Conservation (phyloP, 2,329 filamentous ascomycete species). For the Westerdykella aurantiaca region DNA sequence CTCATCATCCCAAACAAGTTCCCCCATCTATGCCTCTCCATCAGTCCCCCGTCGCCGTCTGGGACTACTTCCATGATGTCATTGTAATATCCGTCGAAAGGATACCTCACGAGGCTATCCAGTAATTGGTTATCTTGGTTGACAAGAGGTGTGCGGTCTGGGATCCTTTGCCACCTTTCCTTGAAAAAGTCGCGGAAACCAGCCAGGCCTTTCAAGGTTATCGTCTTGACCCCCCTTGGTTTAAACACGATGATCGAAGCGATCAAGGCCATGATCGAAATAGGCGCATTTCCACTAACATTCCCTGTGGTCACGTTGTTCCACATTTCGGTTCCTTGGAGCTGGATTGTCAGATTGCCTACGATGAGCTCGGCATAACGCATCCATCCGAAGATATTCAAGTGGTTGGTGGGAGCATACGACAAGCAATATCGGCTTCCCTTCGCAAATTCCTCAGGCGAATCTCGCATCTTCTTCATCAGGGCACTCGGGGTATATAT, state of each 20-base stretch:
- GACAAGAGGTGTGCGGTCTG: slow-evolving; percentile 1
- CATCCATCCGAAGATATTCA: slow-evolving; percentile 2
- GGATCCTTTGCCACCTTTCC: slow-evolving; percentile 1
- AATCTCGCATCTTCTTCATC: not conserved
- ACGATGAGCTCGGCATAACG: slow-evolving; percentile 47
- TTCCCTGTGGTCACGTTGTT: not conserved
- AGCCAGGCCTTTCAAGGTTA: slow-evolving; percentile 1
- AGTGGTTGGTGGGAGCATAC: slow-evolving; percentile 1
- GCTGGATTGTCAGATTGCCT: slow-evolving; percentile 54
- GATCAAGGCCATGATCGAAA: slow-evolving; percentile 3
- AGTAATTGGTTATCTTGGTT: not conserved
- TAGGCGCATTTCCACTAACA: not conserved
- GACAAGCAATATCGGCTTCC: no score
- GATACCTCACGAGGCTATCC: slow-evolving; percentile 3
- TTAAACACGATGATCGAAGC: slow-evolving; percentile 3
- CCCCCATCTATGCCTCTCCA: not conserved
- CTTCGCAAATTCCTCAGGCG: no score
- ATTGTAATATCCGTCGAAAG: not conserved
- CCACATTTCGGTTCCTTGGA: slow-evolving; percentile 2
- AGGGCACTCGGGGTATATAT: not conserved
- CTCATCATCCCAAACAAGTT: slow-evolving; percentile 4
- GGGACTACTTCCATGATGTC: not conserved
- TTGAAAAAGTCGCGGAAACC: not conserved
- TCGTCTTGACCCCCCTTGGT: not conserved
- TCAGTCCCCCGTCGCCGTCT: not conserved